phyloP scores from a whole-genome alignment of 2,329 filamentous ascomycete genomes.

The Metarhizium rileyi region DNA sequence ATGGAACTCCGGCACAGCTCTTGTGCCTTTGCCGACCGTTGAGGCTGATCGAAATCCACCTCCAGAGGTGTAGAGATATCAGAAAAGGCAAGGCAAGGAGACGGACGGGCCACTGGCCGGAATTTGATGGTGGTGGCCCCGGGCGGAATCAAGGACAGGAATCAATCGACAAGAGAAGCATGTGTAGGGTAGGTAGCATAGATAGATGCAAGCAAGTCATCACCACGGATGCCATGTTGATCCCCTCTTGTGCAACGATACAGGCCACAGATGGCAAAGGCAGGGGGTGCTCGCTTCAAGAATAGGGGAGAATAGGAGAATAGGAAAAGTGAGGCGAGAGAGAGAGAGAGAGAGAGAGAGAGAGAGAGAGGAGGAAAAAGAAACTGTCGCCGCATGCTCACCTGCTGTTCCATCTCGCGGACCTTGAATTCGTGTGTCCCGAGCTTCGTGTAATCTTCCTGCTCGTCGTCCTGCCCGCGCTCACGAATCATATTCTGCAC shows the following conservation, averaged over 20 bases:
- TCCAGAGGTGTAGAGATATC: background rate
- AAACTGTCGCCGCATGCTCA: constrained; percentile 35
- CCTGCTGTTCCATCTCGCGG: constrained; percentile 98
- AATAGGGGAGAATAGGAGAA: too few species aligned
- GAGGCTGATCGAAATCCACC: background rate
- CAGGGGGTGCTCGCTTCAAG: background rate
- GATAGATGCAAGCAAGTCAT: background rate
- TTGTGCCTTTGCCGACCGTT: background rate
- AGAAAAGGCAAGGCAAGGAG: background rate
- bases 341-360: too few species aligned
- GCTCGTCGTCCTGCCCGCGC: constrained; percentile 70
- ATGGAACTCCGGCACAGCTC: background rate
- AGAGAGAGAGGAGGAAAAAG: background rate
- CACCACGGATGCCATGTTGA: background rate
- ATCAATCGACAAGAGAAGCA: background rate
- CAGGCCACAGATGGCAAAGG: background rate
- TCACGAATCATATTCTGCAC: constrained; percentile 92
- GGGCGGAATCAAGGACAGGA: too few species aligned
- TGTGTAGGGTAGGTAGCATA: background rate
- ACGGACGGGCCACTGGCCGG: too few species aligned
- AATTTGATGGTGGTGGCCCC: too few species aligned
- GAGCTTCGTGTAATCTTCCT: constrained; percentile 78
- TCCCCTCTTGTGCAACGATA: background rate
- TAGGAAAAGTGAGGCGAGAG: too few species aligned
- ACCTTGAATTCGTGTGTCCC: constrained; percentile 97